Conservation (phyloP, 495 filamentous ascomycete genomes). For the Bacidia rubella region DNA sequence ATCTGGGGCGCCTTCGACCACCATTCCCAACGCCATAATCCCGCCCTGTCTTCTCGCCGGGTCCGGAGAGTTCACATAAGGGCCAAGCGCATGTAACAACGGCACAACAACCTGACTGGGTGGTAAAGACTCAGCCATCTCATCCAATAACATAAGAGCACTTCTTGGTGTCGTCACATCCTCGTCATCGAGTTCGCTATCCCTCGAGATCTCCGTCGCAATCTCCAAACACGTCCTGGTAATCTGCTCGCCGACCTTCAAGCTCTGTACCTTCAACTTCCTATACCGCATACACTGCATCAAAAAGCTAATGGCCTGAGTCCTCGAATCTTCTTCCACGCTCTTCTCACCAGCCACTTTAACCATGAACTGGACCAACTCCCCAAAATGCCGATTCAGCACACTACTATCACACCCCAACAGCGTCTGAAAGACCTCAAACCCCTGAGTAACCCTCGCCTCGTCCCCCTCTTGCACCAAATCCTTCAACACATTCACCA, state of each 20-base stretch:
- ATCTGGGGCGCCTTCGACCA: conserved; percentile 91
- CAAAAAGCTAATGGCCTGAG: conserved; percentile 84
- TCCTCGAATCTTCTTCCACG: conserved; percentile 68
- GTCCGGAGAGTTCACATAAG: conserved; percentile 58
- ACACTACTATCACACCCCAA: conserved; percentile 80
- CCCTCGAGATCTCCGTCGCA: conserved; percentile 69
- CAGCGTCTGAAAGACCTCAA: conserved; percentile 95
- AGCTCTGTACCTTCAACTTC: conserved; percentile 86
- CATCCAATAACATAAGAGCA: conserved; percentile 79
- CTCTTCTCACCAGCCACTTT: conserved; percentile 63
- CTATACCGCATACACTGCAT: conserved; percentile 85
- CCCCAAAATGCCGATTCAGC: conserved; percentile 71
- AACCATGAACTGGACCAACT: conserved; percentile 88
- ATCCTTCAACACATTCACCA: conserved; percentile 81
- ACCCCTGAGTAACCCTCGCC: conserved; percentile 72
- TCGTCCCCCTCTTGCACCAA: conserved; percentile 67
- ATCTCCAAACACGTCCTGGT: conserved; percentile 77
- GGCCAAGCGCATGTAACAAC: conserved; percentile 67
- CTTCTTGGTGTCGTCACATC: conserved; percentile 79
- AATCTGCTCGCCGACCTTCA: conserved; percentile 69
- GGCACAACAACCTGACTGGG: conserved; percentile 93
- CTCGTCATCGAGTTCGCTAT: conserved; percentile 49
- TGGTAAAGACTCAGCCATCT: conserved; percentile 72
- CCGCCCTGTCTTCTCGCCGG: conserved; percentile 76
- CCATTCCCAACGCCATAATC: conserved; percentile 83